phyloP scores from a whole-genome alignment of 768 basidiomycete species.

The Punctularia strigosozonata region DNA sequence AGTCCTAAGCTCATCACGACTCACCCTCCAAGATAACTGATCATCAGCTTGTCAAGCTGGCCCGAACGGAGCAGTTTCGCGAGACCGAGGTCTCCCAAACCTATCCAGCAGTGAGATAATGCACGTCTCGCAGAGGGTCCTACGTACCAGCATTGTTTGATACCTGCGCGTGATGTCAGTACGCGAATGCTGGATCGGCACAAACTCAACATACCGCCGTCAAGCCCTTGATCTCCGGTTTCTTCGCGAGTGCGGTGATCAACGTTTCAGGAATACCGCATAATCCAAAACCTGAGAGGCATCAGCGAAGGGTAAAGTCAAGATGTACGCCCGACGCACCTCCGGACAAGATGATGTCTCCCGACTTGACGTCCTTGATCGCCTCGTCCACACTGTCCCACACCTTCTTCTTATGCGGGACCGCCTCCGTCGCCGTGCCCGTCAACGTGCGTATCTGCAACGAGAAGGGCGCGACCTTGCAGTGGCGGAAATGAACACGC shows the following conservation, averaged over 20 bases:
- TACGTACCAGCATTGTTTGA: conserved; percentile 74
- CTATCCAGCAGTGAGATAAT: too few species aligned
- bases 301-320: neutral
- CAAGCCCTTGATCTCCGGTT: conserved; percentile 56
- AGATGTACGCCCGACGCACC: conserved; percentile 50
- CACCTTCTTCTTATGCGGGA: conserved; percentile 40
- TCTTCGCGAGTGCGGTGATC: conserved; percentile 60
- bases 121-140: conserved; percentile 55
- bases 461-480: neutral
- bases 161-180: too few species aligned
- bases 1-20: conserved; percentile 10
- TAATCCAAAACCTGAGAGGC: conserved; percentile 61
- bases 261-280: conserved; percentile 86
- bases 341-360: conserved; percentile 66
- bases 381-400: conserved; percentile 74
- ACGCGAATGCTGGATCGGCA: too few species aligned
- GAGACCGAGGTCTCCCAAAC: too few species aligned
- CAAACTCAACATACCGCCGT: conserved; percentile 79
- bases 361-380: conserved; percentile 70
- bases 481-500: conserved; percentile 7
- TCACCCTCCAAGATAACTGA: conserved; percentile 80
- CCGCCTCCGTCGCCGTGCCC: conserved; percentile 16
- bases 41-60: conserved; percentile 71
- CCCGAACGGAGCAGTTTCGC: conserved; percentile 60
- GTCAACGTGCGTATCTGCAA: conserved; percentile 11